A percentile compares a stretch with the other conserved stretches of the same genome.
These are phyloP conservation scores for Globisporangium recalcitrans DNA, from an alignment of 352 stramenopile species.

Conservation along the genomic window DNA sequence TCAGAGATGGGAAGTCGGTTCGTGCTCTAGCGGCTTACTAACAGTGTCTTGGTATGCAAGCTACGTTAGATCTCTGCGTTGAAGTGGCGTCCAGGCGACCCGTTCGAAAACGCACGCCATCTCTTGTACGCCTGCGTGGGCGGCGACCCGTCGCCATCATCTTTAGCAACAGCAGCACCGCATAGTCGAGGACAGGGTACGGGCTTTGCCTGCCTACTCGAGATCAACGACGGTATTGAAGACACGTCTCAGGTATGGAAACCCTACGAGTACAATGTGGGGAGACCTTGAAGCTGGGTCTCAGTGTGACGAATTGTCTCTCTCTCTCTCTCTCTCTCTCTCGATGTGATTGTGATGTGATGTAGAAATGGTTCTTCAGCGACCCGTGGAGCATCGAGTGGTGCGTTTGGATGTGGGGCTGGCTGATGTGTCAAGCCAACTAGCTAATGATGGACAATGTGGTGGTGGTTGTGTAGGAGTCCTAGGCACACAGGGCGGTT, in stretches of 20 bases:
- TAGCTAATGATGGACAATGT: too few species aligned
- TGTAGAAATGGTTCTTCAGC: slow-evolving; percentile 2
- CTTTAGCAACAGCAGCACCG: background rate
- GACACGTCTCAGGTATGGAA: background rate
- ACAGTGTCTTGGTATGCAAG: background rate
- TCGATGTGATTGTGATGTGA: background rate
- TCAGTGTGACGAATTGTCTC: background rate
- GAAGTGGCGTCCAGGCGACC: slow-evolving; percentile 10
- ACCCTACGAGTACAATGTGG: background rate
- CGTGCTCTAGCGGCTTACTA: background rate
- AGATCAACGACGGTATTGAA: background rate
- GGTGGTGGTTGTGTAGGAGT: slow-evolving; percentile 12
- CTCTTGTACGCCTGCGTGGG: slow-evolving; percentile 4
- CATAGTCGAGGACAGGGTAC: background rate
- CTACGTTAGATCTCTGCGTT: slow-evolving; percentile 15
- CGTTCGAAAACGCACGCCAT: background rate
- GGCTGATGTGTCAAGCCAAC: too few species aligned
- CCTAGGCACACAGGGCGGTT: slow-evolving; percentile 4
- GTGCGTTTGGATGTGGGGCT: slow-evolving; percentile 1
- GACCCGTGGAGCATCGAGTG: slow-evolving; percentile 15
- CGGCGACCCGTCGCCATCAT: background rate
- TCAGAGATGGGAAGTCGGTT: background rate
- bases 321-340: background rate
- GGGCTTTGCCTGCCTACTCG: background rate
- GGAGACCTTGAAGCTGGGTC: background rate